phyloP scores from a whole-genome alignment of 768 basidiomycete species.

The Kwoniella mangroviensis region DNA sequence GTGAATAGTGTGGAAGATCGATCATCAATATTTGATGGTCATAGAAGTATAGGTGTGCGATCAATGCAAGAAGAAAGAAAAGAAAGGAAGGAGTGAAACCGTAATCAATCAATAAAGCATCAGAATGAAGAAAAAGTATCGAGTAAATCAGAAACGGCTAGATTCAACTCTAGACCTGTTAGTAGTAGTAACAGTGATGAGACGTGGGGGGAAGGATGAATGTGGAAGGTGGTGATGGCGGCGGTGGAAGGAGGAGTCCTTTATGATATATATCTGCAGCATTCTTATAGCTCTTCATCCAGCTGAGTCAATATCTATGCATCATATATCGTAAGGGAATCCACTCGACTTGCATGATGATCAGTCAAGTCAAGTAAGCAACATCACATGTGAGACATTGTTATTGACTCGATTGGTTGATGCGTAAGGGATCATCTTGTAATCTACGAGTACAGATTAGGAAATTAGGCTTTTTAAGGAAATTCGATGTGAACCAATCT shows the following conservation, averaged over 20 bases:
- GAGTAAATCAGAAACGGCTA: constrained; percentile 14
- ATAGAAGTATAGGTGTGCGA: not conserved
- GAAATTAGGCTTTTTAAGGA: not conserved
- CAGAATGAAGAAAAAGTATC: constrained; percentile 5
- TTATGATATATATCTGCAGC: not conserved
- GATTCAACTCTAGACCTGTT: constrained; percentile 23
- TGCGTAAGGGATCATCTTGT: not conserved
- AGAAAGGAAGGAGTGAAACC: not conserved
- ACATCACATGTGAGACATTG: not conserved
- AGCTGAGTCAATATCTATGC: constrained; percentile 10
- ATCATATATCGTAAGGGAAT: constrained; percentile 4
- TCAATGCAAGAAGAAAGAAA: not conserved
- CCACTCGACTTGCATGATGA: not conserved
- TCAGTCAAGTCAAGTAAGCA: not conserved
- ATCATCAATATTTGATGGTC: not conserved
- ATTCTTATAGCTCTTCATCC: constrained; percentile 11
- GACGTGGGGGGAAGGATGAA: not conserved
- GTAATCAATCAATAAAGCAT: not conserved
- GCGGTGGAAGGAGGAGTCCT: constrained; percentile 18
- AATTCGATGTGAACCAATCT: not conserved
- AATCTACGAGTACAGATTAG: not conserved
- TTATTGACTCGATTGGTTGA: not conserved
- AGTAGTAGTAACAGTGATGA: not conserved
- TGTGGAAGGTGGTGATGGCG: not conserved
- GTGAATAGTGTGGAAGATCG: no score